Evolutionary conservation across 352 stramenopile genomes (phyloP).

Genomic region (Phytophthora macrochlamydospora): DNA sequence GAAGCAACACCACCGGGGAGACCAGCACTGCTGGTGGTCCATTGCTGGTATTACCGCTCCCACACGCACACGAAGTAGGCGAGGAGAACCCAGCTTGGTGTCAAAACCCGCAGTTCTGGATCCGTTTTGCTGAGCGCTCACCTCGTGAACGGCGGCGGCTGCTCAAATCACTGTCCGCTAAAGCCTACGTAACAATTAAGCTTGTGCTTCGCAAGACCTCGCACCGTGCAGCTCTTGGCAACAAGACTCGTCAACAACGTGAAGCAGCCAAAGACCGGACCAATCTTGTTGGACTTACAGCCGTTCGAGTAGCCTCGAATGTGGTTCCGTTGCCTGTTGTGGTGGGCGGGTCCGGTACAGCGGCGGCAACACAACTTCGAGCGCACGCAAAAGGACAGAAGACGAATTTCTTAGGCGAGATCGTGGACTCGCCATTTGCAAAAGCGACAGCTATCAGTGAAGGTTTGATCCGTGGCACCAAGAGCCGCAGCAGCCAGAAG

Average conservation of each 20-base stretch:
- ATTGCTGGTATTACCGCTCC: constrained; percentile 42
- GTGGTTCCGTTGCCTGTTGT: constrained; percentile 9
- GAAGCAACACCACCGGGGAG: constrained; percentile 41
- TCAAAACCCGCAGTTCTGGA: constrained; percentile 91
- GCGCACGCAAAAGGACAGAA: constrained; percentile 56
- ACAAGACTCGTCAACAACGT: constrained; percentile 54
- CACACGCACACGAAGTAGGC: constrained; percentile 39
- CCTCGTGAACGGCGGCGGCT: constrained; percentile 21
- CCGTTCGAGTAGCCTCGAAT: constrained; percentile 35
- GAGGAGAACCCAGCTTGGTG: constrained; percentile 74
- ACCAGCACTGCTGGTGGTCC: constrained; percentile 78
- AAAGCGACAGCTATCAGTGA: constrained; percentile 37
- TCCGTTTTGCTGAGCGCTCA: constrained; percentile 51
- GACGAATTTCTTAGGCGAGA: constrained; percentile 76
- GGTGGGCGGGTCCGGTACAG: constrained; percentile 21
- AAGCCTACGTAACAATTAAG: constrained; percentile 70
- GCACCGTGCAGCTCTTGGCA: constrained; percentile 40
- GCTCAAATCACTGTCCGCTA: constrained; percentile 30
- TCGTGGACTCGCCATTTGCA: constrained; percentile 51
- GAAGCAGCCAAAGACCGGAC: constrained; percentile 65
- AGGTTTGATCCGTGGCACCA: constrained; percentile 26
- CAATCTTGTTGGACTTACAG: constrained; percentile 67
- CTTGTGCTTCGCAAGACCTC: constrained; percentile 75
- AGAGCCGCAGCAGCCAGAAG: constrained; percentile 16
- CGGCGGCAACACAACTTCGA: constrained; percentile 42